Percentiles rank a stretch among this genome's conserved stretches.
phyloP scores from a whole-genome alignment of 768 basidiomycete species.

The Tylopilus intermedius region DNA sequence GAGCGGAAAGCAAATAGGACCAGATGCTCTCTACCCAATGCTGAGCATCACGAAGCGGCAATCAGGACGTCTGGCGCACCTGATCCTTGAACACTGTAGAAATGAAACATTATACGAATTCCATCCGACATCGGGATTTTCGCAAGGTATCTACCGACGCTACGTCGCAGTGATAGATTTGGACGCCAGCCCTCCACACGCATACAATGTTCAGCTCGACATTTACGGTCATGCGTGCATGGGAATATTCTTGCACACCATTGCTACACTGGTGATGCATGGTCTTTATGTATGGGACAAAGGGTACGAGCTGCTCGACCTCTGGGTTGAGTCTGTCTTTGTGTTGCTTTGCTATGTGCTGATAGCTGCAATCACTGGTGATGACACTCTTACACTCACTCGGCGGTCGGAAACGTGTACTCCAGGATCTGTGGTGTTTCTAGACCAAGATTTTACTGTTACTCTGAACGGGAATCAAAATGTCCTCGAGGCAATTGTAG shows the following conservation, averaged over 20 bases:
- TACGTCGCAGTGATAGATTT: background rate
- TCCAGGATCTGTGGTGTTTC: background rate
- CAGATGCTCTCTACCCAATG: slow-evolving; percentile 2
- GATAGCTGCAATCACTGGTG: background rate
- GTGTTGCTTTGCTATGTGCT: too few species aligned
- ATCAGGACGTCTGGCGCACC: slow-evolving; percentile 3
- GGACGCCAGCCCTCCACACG: background rate
- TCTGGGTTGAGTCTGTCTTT: too few species aligned
- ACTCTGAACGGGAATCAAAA: background rate
- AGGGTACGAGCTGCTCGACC: too few species aligned
- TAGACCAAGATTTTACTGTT: slow-evolving; percentile 1
- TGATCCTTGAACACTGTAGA: background rate
- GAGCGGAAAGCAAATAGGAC: background rate
- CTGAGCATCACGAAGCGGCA: slow-evolving; percentile 1
- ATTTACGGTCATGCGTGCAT: too few species aligned
- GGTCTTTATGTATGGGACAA: too few species aligned
- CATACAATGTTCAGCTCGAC: too few species aligned
- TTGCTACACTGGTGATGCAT: too few species aligned
- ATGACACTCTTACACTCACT: slow-evolving; percentile 1
- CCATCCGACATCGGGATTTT: background rate
- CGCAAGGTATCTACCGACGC: background rate
- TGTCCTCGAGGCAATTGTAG: slow-evolving; percentile 1
- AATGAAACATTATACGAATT: background rate
- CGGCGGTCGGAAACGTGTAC: background rate
- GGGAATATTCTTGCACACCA: too few species aligned